These are phyloP conservation scores for Phialophora chinensis DNA, from an alignment of 2,329 filamentous ascomycete genomes.

Conservation along the genomic window DNA sequence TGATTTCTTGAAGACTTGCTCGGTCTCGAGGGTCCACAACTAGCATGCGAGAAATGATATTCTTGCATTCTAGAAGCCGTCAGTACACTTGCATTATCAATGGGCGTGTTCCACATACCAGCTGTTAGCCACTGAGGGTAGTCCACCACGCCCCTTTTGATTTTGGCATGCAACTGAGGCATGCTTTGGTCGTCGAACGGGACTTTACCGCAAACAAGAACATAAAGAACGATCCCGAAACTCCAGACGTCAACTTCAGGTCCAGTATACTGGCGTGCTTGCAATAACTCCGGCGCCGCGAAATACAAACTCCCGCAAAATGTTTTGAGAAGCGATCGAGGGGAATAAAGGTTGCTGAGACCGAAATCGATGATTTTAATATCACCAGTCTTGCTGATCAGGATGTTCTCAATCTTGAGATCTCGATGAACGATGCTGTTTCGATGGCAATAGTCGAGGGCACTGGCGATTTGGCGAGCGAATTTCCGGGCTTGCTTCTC, in stretches of 20 bases:
- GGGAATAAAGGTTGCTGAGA: constrained; percentile 92
- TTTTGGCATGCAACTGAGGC: constrained; percentile 97
- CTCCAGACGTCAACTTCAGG: constrained; percentile 99
- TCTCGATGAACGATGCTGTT: constrained; percentile 98
- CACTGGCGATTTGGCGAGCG: constrained; percentile 93
- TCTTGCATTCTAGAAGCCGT: constrained; percentile 77
- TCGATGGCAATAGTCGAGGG: constrained; percentile 94
- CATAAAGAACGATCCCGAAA: constrained; percentile 97
- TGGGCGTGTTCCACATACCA: constrained; percentile 63
- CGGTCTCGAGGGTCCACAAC: constrained; percentile 90
- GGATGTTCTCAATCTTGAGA: constrained; percentile 97
- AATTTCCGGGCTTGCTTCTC: constrained; percentile 99
- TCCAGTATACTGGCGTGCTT: constrained; percentile 91
- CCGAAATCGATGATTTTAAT: constrained; percentile 99
- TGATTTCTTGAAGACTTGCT: constrained; percentile 86
- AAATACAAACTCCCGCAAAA: constrained; percentile 99
- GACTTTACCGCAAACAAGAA: constrained; percentile 95
- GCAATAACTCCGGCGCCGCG: constrained; percentile 90
- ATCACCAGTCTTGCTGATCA: constrained; percentile 98
- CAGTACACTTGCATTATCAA: constrained; percentile 43
- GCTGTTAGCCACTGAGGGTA: constrained; percentile 92
- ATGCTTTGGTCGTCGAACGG: constrained; percentile 99
- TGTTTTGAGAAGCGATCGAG: constrained; percentile 83
- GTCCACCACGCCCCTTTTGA: constrained; percentile 95
- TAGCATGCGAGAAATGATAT: constrained; percentile 91